Percentiles rank a stretch among this genome's conserved stretches.
These are phyloP conservation scores for Salix viminalis DNA, from an alignment of 345 rosid genomes.

Conservation along the genomic window DNA sequence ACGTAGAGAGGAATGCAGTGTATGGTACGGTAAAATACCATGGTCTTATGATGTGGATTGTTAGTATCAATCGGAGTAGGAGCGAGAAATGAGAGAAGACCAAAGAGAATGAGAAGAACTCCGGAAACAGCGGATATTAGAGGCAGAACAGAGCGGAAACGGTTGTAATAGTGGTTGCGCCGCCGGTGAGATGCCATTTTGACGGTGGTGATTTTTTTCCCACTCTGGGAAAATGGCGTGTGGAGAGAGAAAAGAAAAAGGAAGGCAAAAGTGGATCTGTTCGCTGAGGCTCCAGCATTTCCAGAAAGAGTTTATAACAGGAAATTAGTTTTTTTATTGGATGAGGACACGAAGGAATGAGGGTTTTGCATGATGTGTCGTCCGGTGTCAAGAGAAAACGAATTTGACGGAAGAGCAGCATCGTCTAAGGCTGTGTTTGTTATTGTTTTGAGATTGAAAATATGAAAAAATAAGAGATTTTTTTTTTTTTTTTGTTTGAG, in stretches of 20 bases:
- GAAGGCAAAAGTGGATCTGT: neutral
- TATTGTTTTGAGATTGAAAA: no score
- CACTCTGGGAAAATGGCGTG: neutral
- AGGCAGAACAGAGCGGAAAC: constrained; percentile 50
- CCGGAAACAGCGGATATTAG: constrained; percentile 46
- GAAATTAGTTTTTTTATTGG: neutral
- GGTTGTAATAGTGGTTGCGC: constrained; percentile 50
- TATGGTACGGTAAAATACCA: constrained; percentile 24
- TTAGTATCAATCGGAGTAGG: constrained; percentile 63
- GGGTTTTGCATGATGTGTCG: neutral
- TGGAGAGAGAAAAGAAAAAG: neutral
- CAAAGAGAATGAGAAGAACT: constrained; percentile 59
- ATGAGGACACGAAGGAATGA: neutral
- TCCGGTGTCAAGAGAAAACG: neutral
- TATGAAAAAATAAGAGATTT: no score
- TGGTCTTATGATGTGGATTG: constrained; percentile 26
- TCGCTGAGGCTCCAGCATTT: neutral
- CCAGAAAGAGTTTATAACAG: neutral
- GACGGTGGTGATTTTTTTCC: neutral
- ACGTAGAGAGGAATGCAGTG: neutral
- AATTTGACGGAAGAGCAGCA: neutral
- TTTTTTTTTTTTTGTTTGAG: no score
- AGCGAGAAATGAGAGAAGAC: constrained; percentile 61
- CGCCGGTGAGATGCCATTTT: constrained; percentile 73
- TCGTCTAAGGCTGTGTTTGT: neutral